Conservation (phyloP, 1,139 yeast species). For the Geotrichum europaeum region DNA sequence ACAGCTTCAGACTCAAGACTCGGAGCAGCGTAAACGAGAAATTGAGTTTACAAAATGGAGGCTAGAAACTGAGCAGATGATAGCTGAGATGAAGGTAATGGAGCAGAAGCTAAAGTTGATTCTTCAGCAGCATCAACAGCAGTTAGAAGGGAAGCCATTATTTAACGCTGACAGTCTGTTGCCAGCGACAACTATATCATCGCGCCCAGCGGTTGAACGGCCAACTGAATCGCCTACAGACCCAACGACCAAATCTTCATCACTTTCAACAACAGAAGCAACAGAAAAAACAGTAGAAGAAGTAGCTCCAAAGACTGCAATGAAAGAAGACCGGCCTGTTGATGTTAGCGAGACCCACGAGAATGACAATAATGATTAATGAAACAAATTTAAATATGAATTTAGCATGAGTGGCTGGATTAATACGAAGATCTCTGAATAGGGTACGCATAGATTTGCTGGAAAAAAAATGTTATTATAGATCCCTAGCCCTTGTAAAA, state of each 20-base stretch:
- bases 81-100: constrained; percentile 4
- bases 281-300: neutral
- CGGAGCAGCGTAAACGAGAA: neutral
- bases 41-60: neutral
- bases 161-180: neutral
- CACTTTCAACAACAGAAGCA: neutral
- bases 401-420: neutral
- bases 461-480: no score
- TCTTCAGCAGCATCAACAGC: neutral
- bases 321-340: neutral
- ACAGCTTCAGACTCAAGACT: neutral
- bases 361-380: neutral
- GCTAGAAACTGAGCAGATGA: neutral
- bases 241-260: neutral
- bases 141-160: neutral
- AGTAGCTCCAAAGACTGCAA: neutral
- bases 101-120: constrained; percentile 2
- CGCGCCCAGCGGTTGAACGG: neutral
- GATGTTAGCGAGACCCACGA: neutral
- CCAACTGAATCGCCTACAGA: neutral
- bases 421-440: neutral
- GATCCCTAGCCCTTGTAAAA: no score
- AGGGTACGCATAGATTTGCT: neutral
- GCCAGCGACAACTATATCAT: neutral
- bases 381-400: neutral